Evolutionary conservation across 352 stramenopile genomes (phyloP).

Genomic region (Labyrinthula sp.): DNA sequence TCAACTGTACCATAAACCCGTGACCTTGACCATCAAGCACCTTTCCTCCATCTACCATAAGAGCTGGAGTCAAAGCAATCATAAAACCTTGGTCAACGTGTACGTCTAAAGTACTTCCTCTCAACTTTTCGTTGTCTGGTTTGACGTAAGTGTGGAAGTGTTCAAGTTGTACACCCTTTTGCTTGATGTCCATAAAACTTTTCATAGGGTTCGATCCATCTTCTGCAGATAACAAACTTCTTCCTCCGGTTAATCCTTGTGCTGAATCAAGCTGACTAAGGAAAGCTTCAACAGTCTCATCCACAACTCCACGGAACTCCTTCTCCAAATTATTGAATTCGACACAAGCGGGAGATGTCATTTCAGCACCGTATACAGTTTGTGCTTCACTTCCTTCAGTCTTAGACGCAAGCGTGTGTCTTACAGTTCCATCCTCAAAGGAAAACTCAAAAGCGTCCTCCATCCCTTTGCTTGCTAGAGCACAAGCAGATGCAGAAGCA

Average conservation of each 20-base stretch:
- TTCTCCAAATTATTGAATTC: no score
- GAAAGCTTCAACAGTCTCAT: no score
- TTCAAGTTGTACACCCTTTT: slow-evolving; percentile 40
- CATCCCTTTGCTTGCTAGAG: no score
- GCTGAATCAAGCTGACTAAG: no score
- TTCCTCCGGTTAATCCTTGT: no score
- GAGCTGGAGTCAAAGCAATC: slow-evolving; percentile 41
- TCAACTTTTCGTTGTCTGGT: background rate
- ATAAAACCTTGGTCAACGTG: slow-evolving; percentile 46
- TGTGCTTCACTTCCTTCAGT: slow-evolving; percentile 13
- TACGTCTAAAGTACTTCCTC: slow-evolving; percentile 37
- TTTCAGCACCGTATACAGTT: slow-evolving; percentile 4
- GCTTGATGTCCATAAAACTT: slow-evolving; percentile 32
- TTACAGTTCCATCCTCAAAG: slow-evolving; percentile 35
- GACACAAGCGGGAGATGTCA: no score
- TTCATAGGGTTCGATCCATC: slow-evolving; percentile 9
- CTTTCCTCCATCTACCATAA: slow-evolving; percentile 21
- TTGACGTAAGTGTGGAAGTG: slow-evolving; percentile 43
- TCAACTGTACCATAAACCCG: slow-evolving; percentile 38
- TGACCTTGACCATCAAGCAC: background rate
- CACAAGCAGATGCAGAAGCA: background rate
- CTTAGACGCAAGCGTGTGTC: slow-evolving; percentile 33
- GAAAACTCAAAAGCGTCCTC: background rate
- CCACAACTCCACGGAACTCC: no score
- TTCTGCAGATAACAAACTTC: slow-evolving; percentile 3